phyloP scores from a whole-genome alignment of 345 rosid species.

The Linum usitatissimum region DNA sequence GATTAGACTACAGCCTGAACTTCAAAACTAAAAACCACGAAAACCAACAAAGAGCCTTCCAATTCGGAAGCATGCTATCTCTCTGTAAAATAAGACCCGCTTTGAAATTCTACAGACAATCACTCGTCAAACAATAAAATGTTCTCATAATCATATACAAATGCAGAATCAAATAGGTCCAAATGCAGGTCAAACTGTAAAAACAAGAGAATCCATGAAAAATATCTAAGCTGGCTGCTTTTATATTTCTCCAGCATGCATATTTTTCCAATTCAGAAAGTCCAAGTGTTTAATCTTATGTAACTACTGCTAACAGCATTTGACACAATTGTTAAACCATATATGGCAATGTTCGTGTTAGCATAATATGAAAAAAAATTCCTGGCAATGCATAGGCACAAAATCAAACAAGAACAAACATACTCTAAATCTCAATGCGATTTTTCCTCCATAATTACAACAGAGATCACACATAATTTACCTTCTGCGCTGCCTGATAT shows the following conservation, averaged over 20 bases:
- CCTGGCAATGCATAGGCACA: not conserved
- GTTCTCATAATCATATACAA: too few relatives aligned
- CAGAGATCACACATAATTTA: slow-evolving; percentile 12
- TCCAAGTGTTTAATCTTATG: not conserved
- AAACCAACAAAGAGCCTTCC: not conserved
- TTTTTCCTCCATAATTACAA: too few relatives aligned
- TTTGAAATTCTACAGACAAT: too few relatives aligned
- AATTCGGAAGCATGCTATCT: not conserved
- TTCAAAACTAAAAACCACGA: slow-evolving; percentile 3
- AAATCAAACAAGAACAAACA: too few relatives aligned
- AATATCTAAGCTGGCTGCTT: not conserved
- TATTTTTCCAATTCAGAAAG: not conserved
- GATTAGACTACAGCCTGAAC: slow-evolving; percentile 13
- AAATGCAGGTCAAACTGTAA: not conserved
- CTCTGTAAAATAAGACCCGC: too few relatives aligned
- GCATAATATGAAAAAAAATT: too few relatives aligned
- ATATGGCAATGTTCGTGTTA: too few relatives aligned
- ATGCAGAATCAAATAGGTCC: not conserved
- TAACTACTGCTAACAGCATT: not conserved
- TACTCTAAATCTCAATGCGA: too few relatives aligned
- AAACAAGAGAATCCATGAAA: not conserved
- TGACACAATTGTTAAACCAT: not conserved
- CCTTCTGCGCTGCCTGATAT: slow-evolving; percentile 60
- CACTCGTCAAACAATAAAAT: too few relatives aligned
- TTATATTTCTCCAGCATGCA: not conserved